Evolutionary conservation across 2,329 filamentous ascomycete genomes (phyloP).

Genomic region (Aulographum hederae): DNA sequence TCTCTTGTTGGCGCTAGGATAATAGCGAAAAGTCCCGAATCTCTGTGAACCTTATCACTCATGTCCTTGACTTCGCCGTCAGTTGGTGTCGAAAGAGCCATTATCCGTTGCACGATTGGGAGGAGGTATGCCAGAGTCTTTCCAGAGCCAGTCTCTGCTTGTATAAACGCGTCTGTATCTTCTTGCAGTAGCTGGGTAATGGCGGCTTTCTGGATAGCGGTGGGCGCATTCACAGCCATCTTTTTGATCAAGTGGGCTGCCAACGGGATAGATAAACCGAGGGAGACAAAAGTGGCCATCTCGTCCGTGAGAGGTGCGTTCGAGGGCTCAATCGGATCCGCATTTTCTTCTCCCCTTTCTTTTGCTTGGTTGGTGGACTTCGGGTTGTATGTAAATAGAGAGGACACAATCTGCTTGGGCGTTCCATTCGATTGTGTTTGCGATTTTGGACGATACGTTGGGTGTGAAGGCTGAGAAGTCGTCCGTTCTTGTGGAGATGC

Average conservation of each 20-base stretch:
- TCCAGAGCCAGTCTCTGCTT: constrained; percentile 92
- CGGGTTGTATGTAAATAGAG: constrained; percentile 84
- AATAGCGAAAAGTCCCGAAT: constrained; percentile 83
- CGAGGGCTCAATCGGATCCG: constrained; percentile 45
- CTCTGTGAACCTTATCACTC: constrained; percentile 43
- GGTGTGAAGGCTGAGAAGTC: constrained; percentile 9
- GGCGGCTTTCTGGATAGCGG: constrained; percentile 82
- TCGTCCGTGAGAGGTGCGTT: constrained; percentile 81
- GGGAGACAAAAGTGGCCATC: constrained; percentile 65
- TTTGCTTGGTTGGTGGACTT: constrained; percentile 36
- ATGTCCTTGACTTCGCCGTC: constrained; percentile 16
- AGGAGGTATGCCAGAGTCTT: constrained; percentile 94
- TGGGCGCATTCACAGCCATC: constrained; percentile 76
- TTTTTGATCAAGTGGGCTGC: constrained; percentile 72
- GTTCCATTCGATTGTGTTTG: constrained; percentile 9
- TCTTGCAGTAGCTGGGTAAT: constrained; percentile 63
- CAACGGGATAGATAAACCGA: constrained; percentile 65
- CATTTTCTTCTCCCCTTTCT: constrained; percentile 20
- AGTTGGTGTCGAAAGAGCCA: constrained; percentile 44
- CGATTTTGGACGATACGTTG: no score
- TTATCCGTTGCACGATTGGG: constrained; percentile 75
- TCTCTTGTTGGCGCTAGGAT: constrained; percentile 89
- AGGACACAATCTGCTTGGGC: constrained; percentile 59
- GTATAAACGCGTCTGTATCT: constrained; percentile 83
- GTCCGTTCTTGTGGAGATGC: constrained; percentile 3